These are phyloP conservation scores for Didymellaceae sp. DNA, from an alignment of 2,329 filamentous ascomycete genomes.

Conservation along the genomic window DNA sequence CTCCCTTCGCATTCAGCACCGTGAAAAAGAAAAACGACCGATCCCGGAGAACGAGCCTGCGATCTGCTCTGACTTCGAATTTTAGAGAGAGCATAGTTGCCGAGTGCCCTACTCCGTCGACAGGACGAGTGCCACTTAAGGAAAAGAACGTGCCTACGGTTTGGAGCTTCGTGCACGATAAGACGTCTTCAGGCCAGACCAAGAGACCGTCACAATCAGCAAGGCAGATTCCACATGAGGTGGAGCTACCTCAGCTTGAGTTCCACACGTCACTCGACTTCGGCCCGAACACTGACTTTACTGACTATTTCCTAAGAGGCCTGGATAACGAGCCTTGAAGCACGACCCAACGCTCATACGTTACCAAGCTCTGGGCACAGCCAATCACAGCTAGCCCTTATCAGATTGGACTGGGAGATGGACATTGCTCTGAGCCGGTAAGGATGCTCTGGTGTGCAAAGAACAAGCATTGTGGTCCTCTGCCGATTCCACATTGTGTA, in stretches of 20 bases:
- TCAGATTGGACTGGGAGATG: no score
- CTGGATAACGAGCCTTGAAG: conserved; percentile 24
- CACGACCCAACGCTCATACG: neutral
- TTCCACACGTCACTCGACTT: conserved; percentile 33
- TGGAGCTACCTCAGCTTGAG: conserved; percentile 30
- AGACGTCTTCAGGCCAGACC: conserved; percentile 20
- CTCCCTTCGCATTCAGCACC: conserved; percentile 51
- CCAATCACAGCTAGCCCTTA: neutral
- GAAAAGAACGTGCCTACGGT: conserved; percentile 30
- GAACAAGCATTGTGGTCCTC: no score
- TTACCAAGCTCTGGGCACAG: neutral
- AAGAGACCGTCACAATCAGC: conserved; percentile 6
- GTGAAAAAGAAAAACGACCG: conserved; percentile 47
- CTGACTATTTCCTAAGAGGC: conserved; percentile 36
- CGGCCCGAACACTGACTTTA: conserved; percentile 31
- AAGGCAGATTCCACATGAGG: conserved; percentile 11
- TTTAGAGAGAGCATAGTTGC: conserved; percentile 14
- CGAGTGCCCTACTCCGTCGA: conserved; percentile 31
- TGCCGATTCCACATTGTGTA: no score
- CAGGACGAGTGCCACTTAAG: conserved; percentile 36
- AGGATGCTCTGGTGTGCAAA: no score
- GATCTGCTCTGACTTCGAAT: conserved; percentile 29
- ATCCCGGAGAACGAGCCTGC: conserved; percentile 29
- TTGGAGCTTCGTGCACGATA: conserved; percentile 28
- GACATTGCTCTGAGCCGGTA: no score